phyloP scores from a whole-genome alignment of 2,329 filamentous ascomycete genomes.

The Stagonosporopsis tanaceti region DNA sequence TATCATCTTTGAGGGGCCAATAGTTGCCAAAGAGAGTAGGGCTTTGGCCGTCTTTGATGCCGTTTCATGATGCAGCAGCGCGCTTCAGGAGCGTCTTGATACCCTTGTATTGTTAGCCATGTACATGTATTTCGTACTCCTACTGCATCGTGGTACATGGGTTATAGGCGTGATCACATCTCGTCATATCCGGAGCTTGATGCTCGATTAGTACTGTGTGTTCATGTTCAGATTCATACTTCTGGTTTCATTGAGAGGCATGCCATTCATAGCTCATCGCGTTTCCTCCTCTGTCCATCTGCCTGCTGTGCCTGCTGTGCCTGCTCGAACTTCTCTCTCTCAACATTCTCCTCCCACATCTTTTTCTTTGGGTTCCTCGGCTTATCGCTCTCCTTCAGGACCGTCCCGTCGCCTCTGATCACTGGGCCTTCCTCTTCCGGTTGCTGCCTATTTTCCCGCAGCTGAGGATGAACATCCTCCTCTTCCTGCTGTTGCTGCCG shows the following conservation, averaged over 20 bases:
- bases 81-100: neutral
- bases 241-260: neutral
- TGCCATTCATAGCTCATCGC: constrained; percentile 17
- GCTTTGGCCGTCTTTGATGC: neutral
- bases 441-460: constrained; percentile 33
- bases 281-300: constrained; percentile 10
- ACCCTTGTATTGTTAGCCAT: constrained; percentile 1
- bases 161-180: neutral
- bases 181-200: neutral
- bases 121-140: neutral
- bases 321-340: constrained; percentile 42
- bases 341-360: constrained; percentile 63
- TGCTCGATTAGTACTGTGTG: neutral
- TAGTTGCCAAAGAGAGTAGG: neutral
- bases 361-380: constrained; percentile 67
- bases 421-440: constrained; percentile 44
- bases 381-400: constrained; percentile 52
- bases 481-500: constrained; percentile 36
- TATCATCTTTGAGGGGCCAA: constrained; percentile 11
- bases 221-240: neutral
- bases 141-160: neutral
- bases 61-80: neutral
- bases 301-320: constrained; percentile 26
- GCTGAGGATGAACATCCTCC: constrained; percentile 35
- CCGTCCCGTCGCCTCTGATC: constrained; percentile 56